These are phyloP conservation scores for Heteromeles arbutifolia DNA, from an alignment of 306 rosid species.

Conservation along the genomic window DNA sequence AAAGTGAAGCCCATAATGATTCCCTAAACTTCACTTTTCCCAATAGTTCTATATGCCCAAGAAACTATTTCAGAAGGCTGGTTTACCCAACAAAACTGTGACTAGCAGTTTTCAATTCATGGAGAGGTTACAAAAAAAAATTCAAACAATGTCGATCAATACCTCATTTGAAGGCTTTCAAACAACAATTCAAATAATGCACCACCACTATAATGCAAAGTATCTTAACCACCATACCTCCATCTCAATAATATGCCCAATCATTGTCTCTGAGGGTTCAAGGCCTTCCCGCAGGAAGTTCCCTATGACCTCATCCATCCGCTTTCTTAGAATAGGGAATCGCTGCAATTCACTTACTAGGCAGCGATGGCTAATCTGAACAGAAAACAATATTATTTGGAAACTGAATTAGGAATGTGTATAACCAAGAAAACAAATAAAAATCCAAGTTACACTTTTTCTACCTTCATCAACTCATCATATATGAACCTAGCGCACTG, in stretches of 20 bases:
- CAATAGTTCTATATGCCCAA: background rate
- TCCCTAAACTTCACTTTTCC: background rate
- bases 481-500: conserved; percentile 98
- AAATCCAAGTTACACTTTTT: background rate
- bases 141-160: background rate
- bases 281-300: conserved; percentile 90
- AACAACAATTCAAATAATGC: background rate
- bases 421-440: conserved; percentile 5
- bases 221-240: conserved; percentile 49
- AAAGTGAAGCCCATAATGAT: background rate
- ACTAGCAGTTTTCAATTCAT: background rate
- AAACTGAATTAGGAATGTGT: conserved; percentile 6
- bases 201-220: background rate
- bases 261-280: conserved; percentile 87
- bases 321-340: conserved; percentile 81
- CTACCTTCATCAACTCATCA: conserved; percentile 84
- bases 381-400: conserved; percentile 9
- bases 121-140: background rate
- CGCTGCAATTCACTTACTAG: conserved; percentile 84
- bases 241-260: conserved; percentile 89
- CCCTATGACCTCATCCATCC: conserved; percentile 94
- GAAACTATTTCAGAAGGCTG: background rate
- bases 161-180: background rate
- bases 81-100: background rate
- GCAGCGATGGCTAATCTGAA: conserved; percentile 90